Evolutionary conservation across 306 rosid species (phyloP).

Genomic region (Quercus rubra): DNA sequence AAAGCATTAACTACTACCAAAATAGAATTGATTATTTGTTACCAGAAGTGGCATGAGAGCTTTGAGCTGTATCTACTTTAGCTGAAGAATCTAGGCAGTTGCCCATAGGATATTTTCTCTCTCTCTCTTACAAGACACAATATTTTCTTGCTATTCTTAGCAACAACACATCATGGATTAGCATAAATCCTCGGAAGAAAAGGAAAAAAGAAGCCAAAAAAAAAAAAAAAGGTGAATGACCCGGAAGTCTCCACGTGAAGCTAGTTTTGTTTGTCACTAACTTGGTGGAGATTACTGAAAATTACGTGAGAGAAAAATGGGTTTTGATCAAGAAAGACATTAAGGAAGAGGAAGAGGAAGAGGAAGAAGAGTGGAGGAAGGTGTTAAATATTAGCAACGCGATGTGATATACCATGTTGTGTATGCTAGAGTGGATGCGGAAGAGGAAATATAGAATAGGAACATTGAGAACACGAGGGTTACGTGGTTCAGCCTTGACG

Average conservation of each 20-base stretch:
- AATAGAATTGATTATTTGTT: not conserved
- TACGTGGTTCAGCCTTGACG: no score
- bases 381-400: no score
- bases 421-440: no score
- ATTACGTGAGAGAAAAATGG: not conserved
- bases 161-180: not conserved
- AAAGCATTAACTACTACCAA: no score
- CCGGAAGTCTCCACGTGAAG: not conserved
- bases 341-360: not conserved
- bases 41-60: conserved; percentile 48
- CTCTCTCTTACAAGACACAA: not conserved
- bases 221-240: not conserved
- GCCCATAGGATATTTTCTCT: conserved; percentile 48
- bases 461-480: no score
- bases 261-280: not conserved
- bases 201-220: not conserved
- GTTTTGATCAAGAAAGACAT: not conserved
- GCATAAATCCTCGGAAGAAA: not conserved
- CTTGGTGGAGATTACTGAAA: not conserved
- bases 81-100: conserved; percentile 86
- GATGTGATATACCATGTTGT: no score
- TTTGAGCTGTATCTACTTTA: conserved; percentile 44
- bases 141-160: not conserved
- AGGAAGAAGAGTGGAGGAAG: no score
- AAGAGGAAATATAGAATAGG: no score